phyloP scores from a whole-genome alignment of 192 early-diverging fungal species.

The Mortierella claussenii region DNA sequence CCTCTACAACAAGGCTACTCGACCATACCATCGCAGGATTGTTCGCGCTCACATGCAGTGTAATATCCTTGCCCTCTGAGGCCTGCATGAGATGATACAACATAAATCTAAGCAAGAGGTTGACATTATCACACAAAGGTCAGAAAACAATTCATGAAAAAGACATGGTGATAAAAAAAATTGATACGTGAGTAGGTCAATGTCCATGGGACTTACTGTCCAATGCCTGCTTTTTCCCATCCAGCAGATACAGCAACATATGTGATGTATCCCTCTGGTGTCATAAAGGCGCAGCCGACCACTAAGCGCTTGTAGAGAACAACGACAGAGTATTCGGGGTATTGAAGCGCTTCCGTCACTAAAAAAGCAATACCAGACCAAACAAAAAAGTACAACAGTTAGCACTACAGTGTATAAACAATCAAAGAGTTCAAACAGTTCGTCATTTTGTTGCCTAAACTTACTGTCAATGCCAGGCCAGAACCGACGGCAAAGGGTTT shows the following conservation, averaged over 20 bases:
- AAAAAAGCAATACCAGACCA: no score
- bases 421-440: no score
- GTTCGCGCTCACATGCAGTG: constrained; percentile 92
- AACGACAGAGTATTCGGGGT: constrained; percentile 87
- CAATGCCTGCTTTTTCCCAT: constrained; percentile 88
- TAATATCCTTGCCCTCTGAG: constrained; percentile 79
- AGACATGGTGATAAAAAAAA: not conserved
- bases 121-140: not conserved
- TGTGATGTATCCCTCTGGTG: constrained; percentile 90
- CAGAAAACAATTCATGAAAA: no score
- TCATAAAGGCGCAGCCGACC: constrained; percentile 92
- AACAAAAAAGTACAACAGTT: no score
- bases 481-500: constrained; percentile 76
- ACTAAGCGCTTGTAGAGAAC: constrained; percentile 83
- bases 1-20: not conserved
- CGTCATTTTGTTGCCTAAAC: no score
- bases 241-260: constrained; percentile 87
- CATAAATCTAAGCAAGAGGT: constrained; percentile 69
- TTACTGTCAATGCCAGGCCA: constrained; percentile 91
- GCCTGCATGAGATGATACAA: constrained; percentile 86
- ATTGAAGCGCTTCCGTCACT: constrained; percentile 85
- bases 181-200: not conserved
- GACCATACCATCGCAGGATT: constrained; percentile 88
- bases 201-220: constrained; percentile 60
- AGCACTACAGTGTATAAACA: no score